These are phyloP conservation scores for Globisporangium polare DNA, from an alignment of 352 stramenopile species.

Conservation along the genomic window DNA sequence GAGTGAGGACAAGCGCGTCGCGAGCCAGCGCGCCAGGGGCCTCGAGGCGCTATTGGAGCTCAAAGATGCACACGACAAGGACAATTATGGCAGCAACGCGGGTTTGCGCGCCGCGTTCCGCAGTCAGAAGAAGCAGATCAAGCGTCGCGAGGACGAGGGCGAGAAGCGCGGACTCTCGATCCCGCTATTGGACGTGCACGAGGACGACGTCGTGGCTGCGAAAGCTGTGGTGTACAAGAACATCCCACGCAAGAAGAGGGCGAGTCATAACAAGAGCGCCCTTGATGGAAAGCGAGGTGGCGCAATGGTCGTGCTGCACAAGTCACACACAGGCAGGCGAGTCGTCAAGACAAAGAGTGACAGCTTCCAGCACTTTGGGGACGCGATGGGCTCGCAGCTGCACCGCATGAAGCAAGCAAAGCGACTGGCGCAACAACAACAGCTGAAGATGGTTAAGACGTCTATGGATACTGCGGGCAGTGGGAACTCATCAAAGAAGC, in stretches of 20 bases:
- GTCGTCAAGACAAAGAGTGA: background rate
- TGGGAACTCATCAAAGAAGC: background rate
- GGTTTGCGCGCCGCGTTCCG: slow-evolving; percentile 49
- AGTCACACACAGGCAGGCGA: background rate
- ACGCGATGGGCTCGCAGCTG: slow-evolving; percentile 44
- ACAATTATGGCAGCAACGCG: slow-evolving; percentile 72
- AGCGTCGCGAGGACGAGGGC: slow-evolving; percentile 34
- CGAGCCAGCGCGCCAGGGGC: slow-evolving; percentile 35
- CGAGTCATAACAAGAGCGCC: too few relatives aligned
- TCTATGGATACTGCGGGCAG: background rate
- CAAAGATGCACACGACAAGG: slow-evolving; percentile 58
- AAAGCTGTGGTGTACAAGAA: slow-evolving; percentile 55
- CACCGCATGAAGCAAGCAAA: slow-evolving; percentile 42
- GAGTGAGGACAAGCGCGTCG: slow-evolving; percentile 51
- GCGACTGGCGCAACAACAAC: background rate
- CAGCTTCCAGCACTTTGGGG: slow-evolving; percentile 63
- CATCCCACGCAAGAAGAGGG: slow-evolving; percentile 33
- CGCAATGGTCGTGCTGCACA: background rate
- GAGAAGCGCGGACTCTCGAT: slow-evolving; percentile 50
- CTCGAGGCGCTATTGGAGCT: slow-evolving; percentile 53
- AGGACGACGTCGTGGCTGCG: slow-evolving; percentile 51
- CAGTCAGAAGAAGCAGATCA: slow-evolving; percentile 48
- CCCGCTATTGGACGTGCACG: slow-evolving; percentile 49
- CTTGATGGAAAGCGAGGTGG: too few relatives aligned
- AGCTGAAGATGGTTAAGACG: background rate